Percentiles rank a stretch among this genome's conserved stretches.
These are phyloP conservation scores for Passiflora organensis DNA, from an alignment of 345 rosid genomes.

Conservation along the genomic window DNA sequence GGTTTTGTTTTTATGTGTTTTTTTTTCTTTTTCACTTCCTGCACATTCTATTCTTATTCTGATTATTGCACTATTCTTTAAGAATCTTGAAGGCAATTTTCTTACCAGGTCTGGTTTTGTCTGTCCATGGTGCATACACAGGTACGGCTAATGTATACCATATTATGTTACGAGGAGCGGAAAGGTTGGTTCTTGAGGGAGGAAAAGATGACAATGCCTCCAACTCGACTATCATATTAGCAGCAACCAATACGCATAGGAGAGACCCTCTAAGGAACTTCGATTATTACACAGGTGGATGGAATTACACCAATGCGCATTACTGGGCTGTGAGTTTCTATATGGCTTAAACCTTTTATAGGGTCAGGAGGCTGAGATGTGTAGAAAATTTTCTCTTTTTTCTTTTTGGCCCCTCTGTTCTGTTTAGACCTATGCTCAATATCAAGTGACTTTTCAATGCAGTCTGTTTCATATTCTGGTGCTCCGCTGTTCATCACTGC, in stretches of 20 bases:
- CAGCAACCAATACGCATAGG: constrained; percentile 61
- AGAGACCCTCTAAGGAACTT: constrained; percentile 22
- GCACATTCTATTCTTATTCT: background rate
- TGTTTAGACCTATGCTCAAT: background rate
- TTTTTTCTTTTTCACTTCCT: background rate
- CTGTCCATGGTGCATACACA: background rate
- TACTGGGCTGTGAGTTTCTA: constrained; percentile 21
- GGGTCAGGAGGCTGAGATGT: too few species aligned
- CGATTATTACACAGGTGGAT: constrained; percentile 23
- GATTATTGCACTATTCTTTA: background rate
- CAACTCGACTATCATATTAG: constrained; percentile 61
- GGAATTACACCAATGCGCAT: constrained; percentile 19
- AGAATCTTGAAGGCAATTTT: background rate
- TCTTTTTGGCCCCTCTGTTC: background rate
- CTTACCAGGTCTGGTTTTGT: background rate
- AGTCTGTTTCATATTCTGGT: constrained; percentile 52
- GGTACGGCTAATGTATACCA: background rate
- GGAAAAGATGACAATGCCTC: background rate
- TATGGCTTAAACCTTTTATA: background rate
- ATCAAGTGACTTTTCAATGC: constrained; percentile 4
- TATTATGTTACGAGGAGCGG: background rate
- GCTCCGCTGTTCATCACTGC: constrained; percentile 42
- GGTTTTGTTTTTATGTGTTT: too few species aligned
- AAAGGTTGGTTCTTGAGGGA: background rate
- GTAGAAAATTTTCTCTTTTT: background rate